Evolutionary conservation across 1,284 basidiomycete species (phyloP).

Genomic region (Puccinia hordei): DNA sequence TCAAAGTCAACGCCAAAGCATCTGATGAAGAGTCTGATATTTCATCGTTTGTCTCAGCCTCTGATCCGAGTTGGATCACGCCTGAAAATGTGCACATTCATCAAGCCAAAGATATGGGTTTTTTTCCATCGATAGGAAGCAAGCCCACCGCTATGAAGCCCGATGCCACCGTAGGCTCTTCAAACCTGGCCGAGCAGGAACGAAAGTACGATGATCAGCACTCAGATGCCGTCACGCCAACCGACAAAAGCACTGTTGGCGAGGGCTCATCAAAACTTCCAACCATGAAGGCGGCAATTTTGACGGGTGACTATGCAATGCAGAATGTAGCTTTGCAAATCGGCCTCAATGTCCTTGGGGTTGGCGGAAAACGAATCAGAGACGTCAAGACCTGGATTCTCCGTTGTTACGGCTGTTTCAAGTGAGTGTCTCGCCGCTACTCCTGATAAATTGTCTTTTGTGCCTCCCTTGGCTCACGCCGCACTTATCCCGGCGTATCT

Average conservation of each 20-base stretch:
- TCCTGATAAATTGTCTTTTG: neutral
- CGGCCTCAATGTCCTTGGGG: constrained; percentile 85
- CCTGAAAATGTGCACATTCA: constrained; percentile 81
- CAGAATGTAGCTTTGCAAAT: constrained; percentile 97
- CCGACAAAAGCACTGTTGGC: constrained; percentile 61
- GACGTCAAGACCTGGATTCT: constrained; percentile 94
- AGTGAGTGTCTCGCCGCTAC: constrained; percentile 67
- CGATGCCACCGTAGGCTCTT: constrained; percentile 54
- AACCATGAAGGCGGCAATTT: constrained; percentile 73
- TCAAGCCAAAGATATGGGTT: constrained; percentile 83
- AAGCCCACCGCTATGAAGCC: constrained; percentile 34
- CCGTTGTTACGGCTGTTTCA: constrained; percentile 97
- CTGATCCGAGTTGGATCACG: constrained; percentile 82
- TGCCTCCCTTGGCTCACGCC: neutral
- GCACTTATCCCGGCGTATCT: neutral
- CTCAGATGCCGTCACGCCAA: constrained; percentile 54
- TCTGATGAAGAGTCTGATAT: constrained; percentile 61
- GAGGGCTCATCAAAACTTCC: constrained; percentile 53
- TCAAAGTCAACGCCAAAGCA: constrained; percentile 60
- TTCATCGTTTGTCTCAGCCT: constrained; percentile 41
- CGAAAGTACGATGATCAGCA: neutral
- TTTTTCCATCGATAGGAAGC: constrained; percentile 59
- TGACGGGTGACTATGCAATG: constrained; percentile 99
- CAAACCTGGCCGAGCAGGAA: constrained; percentile 6
- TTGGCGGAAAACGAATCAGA: constrained; percentile 85